These are phyloP conservation scores for Zasmidium citrigriseum DNA, from an alignment of 2,329 filamentous ascomycete genomes.

Conservation along the genomic window DNA sequence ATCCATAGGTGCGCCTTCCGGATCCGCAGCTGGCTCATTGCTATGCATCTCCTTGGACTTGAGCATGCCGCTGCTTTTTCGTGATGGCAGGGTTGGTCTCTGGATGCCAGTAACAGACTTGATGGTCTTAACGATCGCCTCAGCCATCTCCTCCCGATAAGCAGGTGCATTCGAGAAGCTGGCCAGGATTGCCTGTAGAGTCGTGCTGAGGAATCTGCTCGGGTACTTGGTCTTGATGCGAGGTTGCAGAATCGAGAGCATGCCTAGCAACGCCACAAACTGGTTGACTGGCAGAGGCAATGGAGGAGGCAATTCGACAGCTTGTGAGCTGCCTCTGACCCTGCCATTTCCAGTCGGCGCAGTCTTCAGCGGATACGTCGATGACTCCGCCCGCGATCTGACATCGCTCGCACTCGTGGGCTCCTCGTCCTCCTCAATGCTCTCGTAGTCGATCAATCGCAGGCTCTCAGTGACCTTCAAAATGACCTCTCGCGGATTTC, in stretches of 20 bases:
- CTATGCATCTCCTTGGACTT: conserved; percentile 22
- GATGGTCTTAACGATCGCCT: conserved; percentile 69
- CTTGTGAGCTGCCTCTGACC: conserved; percentile 2
- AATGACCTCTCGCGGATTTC: conserved; percentile 79
- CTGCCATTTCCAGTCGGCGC: conserved; percentile 14
- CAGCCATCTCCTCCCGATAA: conserved; percentile 64
- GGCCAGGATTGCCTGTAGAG: conserved; percentile 70
- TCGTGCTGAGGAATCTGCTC: conserved; percentile 75
- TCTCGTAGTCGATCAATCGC: conserved; percentile 59
- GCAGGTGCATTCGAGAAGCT: conserved; percentile 62
- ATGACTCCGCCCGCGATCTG: conserved; percentile 25
- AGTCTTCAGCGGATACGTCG: conserved; percentile 32
- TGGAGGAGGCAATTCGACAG: conserved; percentile 31
- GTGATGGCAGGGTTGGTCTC: conserved; percentile 63
- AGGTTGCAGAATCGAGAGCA: conserved; percentile 72
- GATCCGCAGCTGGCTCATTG: conserved; percentile 48
- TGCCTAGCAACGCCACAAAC: conserved; percentile 69
- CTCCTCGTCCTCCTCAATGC: conserved; percentile 52
- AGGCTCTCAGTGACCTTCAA: conserved; percentile 77
- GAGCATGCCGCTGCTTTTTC: conserved; percentile 51
- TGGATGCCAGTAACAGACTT: conserved; percentile 68
- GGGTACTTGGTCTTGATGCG: conserved; percentile 76
- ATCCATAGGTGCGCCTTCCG: conserved; percentile 53
- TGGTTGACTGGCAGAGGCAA: conserved; percentile 50
- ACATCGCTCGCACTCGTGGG: conserved; percentile 4